Percentiles rank a stretch among this genome's conserved stretches.
These are phyloP conservation scores for Yarrowia bubula DNA, from an alignment of 805 yeast genomes.

Conservation along the genomic window DNA sequence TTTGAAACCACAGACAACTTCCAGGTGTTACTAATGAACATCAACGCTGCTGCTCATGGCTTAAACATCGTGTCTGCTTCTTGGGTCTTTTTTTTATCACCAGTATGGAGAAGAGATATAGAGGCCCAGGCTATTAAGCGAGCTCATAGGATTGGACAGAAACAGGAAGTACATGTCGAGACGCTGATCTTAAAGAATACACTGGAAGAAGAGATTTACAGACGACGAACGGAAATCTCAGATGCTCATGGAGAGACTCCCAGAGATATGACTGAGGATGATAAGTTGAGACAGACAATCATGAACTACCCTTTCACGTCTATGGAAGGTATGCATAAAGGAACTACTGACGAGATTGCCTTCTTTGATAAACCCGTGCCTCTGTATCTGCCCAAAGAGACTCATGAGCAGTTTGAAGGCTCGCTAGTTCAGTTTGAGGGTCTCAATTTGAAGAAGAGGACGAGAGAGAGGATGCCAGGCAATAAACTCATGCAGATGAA, in stretches of 20 bases:
- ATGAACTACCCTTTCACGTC: not conserved
- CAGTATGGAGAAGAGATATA: constrained; percentile 94
- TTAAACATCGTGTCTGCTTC: constrained; percentile 82
- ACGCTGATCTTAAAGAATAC: constrained; percentile 79
- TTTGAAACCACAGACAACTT: constrained; percentile 33
- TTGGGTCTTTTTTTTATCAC: constrained; percentile 85
- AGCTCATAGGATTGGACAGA: constrained; percentile 87
- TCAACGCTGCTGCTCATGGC: constrained; percentile 95
- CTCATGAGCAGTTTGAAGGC: not conserved
- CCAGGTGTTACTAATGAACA: constrained; percentile 60
- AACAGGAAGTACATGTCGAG: constrained; percentile 63
- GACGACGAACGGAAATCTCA: not conserved
- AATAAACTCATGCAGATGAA: not conserved
- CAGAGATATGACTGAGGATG: not conserved
- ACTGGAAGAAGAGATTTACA: constrained; percentile 57
- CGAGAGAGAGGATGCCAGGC: too few relatives aligned
- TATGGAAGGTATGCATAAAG: not conserved
- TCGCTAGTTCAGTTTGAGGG: not conserved
- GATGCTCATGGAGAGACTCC: not conserved
- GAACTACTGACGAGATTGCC: not conserved
- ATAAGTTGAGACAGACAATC: not conserved
- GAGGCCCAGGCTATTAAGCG: constrained; percentile 92
- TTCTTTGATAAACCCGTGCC: not conserved
- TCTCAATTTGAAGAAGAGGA: not conserved
- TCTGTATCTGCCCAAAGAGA: not conserved